Conservation (phyloP, 768 basidiomycete species). For the Rhizopogon vesiculosus region DNA sequence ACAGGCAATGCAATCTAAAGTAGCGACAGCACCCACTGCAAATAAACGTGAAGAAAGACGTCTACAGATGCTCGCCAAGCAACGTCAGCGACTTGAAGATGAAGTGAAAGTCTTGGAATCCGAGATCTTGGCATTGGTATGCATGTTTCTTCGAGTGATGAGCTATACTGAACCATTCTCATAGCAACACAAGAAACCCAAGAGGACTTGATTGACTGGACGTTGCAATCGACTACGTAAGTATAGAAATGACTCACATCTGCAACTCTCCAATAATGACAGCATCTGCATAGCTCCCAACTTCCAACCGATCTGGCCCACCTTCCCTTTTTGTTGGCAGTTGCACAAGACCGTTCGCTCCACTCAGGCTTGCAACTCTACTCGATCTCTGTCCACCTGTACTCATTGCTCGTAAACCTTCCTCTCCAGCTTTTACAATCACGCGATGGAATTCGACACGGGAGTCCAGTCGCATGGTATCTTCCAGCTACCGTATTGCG, state of each 20-base stretch:
- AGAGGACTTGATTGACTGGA: background rate
- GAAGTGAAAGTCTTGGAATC: slow-evolving; percentile 56
- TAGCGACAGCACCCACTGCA: slow-evolving; percentile 43
- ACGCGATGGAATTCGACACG: slow-evolving; percentile 85
- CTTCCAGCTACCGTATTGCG: slow-evolving; percentile 40
- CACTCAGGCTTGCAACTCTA: slow-evolving; percentile 71
- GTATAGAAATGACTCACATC: slow-evolving; percentile 12
- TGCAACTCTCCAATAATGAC: slow-evolving; percentile 67
- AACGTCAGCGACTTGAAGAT: slow-evolving; percentile 62
- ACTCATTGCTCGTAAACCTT: slow-evolving; percentile 60
- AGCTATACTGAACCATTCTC: background rate
- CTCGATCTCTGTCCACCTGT: slow-evolving; percentile 89
- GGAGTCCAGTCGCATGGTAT: slow-evolving; percentile 62
- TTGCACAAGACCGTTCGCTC: slow-evolving; percentile 75
- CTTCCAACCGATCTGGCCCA: slow-evolving; percentile 35
- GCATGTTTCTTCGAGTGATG: slow-evolving; percentile 6
- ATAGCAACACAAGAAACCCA: background rate
- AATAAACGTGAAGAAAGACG: slow-evolving; percentile 67
- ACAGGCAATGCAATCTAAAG: slow-evolving; percentile 33
- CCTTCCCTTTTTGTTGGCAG: slow-evolving; percentile 44
- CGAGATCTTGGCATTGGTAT: slow-evolving; percentile 57
- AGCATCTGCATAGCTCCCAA: slow-evolving; percentile 54
- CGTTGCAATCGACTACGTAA: background rate
- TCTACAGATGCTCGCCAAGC: slow-evolving; percentile 57
- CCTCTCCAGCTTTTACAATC: slow-evolving; percentile 38